A percentile compares a stretch with the other conserved stretches of the same genome.
These are phyloP conservation scores for Penicillium flavigenum DNA, from an alignment of 495 filamentous ascomycete genomes.

Conservation along the genomic window DNA sequence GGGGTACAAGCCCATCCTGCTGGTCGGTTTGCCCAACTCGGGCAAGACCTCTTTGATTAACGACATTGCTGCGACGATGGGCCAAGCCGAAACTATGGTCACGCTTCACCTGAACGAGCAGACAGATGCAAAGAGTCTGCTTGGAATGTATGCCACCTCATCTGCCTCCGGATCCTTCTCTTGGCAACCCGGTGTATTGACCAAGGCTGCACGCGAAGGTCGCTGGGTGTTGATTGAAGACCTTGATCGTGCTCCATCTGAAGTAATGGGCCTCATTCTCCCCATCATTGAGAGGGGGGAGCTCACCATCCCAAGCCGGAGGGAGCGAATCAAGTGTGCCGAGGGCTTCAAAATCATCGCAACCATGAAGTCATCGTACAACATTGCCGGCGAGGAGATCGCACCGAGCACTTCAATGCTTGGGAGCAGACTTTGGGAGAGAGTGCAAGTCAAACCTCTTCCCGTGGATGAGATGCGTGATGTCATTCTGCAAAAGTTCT, in stretches of 20 bases:
- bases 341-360: conserved; percentile 87
- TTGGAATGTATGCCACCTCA: conserved; percentile 90
- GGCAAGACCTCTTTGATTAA: conserved; percentile 89
- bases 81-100: conserved; percentile 72
- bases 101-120: conserved; percentile 96
- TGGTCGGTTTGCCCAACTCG: conserved; percentile 80
- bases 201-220: conserved; percentile 88
- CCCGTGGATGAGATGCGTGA: conserved; percentile 68
- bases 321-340: conserved; percentile 78
- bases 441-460: conserved; percentile 65
- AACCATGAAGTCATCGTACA: conserved; percentile 76
- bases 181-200: conserved; percentile 93
- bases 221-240: conserved; percentile 97
- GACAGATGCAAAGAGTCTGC: conserved; percentile 90
- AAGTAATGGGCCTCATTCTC: conserved; percentile 86
- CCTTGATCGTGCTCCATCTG: conserved; percentile 90
- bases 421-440: conserved; percentile 79
- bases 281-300: conserved; percentile 88
- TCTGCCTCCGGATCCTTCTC: conserved; percentile 79
- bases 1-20: conserved; percentile 64
- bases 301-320: conserved; percentile 80
- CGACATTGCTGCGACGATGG: conserved; percentile 74
- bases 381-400: conserved; percentile 66
- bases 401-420: conserved; percentile 58
- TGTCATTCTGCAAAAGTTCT: conserved; percentile 68